Percentiles rank a stretch among this genome's conserved stretches.
phyloP scores from a whole-genome alignment of 495 filamentous ascomycete species.

The Podospora australis region DNA sequence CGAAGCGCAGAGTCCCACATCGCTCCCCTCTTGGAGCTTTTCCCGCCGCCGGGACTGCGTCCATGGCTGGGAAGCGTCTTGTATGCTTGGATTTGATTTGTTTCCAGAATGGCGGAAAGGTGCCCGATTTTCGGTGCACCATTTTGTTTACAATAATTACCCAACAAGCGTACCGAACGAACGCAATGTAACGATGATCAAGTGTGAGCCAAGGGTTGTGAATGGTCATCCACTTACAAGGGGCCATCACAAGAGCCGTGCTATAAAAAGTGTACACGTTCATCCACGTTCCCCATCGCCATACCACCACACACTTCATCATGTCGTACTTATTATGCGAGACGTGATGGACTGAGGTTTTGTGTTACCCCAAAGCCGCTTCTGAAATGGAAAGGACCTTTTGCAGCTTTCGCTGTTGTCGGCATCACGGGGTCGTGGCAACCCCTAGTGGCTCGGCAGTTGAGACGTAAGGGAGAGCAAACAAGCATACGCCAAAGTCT shows the following conservation, averaged over 20 bases:
- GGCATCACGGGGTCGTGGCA: slow-evolving; percentile 1
- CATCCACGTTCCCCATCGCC: neutral
- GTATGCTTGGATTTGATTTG: slow-evolving; percentile 1
- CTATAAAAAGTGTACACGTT: no score
- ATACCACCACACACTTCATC: neutral
- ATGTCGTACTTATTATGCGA: neutral
- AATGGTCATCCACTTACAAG: no score
- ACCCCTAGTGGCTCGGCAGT: slow-evolving; percentile 1
- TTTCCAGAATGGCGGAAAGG: slow-evolving; percentile 9
- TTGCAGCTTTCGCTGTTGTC: neutral
- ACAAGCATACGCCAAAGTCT: neutral
- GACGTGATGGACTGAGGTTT: neutral
- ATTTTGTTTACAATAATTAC: no score
- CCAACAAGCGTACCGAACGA: no score
- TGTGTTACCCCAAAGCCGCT: slow-evolving; percentile 4
- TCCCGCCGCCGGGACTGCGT: no score
- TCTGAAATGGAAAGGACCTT: slow-evolving; percentile 1
- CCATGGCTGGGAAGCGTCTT: no score
- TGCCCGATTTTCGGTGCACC: neutral
- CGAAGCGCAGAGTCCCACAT: neutral
- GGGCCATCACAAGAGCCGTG: no score
- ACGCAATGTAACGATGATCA: no score
- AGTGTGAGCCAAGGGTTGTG: no score
- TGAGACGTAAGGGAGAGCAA: neutral
- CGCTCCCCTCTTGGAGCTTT: no score